A percentile compares a stretch with the other conserved stretches of the same genome.
phyloP scores from a whole-genome alignment of 176 grass and related monocot species.

The Sorghum bicolor region Sorghum_bicolor_NCBIv3 NC_012877.2:57302001-57302500 shows the following conservation, averaged over 20 bases:
- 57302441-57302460: slow-evolving; percentile 12
- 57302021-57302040: slow-evolving; percentile 31
- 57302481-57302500: slow-evolving; percentile 28
- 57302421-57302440: slow-evolving; percentile 13
- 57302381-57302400: neutral
- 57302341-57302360: slow-evolving; percentile 1
- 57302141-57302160: neutral
- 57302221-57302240: neutral
- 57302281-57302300: slow-evolving; percentile 9
- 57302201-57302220: slow-evolving; percentile 31
- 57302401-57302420: neutral
- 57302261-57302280: slow-evolving; percentile 25
- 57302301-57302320: slow-evolving; percentile 8
- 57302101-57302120: slow-evolving; percentile 27
- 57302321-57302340: neutral
- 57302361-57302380: neutral
- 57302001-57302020: neutral
- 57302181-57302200: slow-evolving; percentile 26
- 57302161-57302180: neutral
- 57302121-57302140: neutral
- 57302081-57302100: slow-evolving; percentile 2
- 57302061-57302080: neutral
- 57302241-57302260: slow-evolving; percentile 32
- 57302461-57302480: slow-evolving; percentile 8
- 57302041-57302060: slow-evolving; percentile 16